Base-by-base conservation (phyloP, 2,329 filamentous ascomycete genomes). In the Fusarium equiseti region DNA sequence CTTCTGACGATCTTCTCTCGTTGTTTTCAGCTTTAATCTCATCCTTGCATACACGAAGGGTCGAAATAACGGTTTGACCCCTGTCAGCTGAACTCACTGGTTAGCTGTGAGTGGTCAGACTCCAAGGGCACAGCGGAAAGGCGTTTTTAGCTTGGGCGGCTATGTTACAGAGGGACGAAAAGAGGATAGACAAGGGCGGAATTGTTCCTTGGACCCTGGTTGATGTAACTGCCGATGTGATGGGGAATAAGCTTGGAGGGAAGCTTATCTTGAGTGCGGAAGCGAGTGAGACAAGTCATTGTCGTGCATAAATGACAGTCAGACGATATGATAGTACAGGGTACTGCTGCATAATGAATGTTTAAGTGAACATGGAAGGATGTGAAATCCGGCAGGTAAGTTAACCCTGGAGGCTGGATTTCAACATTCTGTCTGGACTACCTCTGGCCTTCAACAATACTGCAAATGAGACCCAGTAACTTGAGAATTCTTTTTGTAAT, bases 41-140 rank as follows among this genome's bases (percentile, higher is more conserved):
- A 24, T 53, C 29, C 51, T 55, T 59, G 48, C 56, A 59, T 35
- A 52, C 48, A 43, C 31, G 42, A 63, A 48, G 22, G 27, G 38
- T 24, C 31, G 20, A 20, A 26, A 48, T 42, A 52, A 48, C 12
- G n/a, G 20, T 16, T 44, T 58, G 44, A 55, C 42, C 63, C 59
- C 59, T 40, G 68, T 51, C 53, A 61, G 68, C 68, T 71, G 68
- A 72, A 72, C 59, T 61, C 46, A 53, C 59, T 57, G 26, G 44
- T 15, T 2, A 29, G 20, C 26, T 24, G 31, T 65, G 58, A 71
- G 29, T 71, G 63, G 68, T 42, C 46, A 27, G 29, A 38, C 4
- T 11, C 15, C 3, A 15, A n/a, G 26, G 15, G 13, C 1, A 24
- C 29, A 35, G 13, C 32, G 20, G 20, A 43, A 48, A 45, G 24